Evolutionary conservation across 148 eudicot genomes (phyloP).

Genomic region (Vaccinium macrocarpon): DNA sequence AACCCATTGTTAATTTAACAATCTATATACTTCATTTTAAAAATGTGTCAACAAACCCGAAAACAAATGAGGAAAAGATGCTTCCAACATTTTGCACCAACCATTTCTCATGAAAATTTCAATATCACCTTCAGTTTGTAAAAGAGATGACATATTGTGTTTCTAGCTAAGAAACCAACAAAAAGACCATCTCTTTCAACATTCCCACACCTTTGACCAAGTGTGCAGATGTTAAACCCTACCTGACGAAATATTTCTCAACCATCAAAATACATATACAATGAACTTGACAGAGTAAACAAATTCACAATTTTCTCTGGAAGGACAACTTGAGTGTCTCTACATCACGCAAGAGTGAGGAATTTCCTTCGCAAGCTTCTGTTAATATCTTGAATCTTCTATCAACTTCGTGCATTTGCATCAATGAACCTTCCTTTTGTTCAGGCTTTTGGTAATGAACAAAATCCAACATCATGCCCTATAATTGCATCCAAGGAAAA

Average conservation of each 20-base stretch:
- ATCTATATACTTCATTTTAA: too few relatives aligned
- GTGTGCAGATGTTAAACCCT: neutral
- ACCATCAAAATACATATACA: neutral
- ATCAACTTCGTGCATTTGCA: conserved; percentile 18
- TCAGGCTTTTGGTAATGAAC: conserved; percentile 30
- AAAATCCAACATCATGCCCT: conserved; percentile 58
- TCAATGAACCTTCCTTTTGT: neutral
- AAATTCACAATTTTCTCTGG: neutral
- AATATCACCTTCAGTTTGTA: neutral
- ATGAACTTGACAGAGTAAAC: neutral
- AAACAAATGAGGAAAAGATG: neutral
- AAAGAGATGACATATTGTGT: neutral
- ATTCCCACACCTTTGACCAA: neutral
- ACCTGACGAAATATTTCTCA: neutral
- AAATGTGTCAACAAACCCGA: too few relatives aligned
- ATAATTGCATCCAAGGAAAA: conserved; percentile 18
- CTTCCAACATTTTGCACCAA: neutral
- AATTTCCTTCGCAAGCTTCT: conserved; percentile 64
- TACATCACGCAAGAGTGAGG: conserved; percentile 47
- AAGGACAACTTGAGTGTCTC: conserved; percentile 43
- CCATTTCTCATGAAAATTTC: neutral
- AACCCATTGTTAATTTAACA: too few relatives aligned
- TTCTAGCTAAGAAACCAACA: neutral
- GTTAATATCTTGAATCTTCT: conserved; percentile 39
- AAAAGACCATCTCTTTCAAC: neutral